These are phyloP conservation scores for Psilocybe tampanensis DNA, from an alignment of 768 basidiomycete species.

Conservation along the genomic window DNA sequence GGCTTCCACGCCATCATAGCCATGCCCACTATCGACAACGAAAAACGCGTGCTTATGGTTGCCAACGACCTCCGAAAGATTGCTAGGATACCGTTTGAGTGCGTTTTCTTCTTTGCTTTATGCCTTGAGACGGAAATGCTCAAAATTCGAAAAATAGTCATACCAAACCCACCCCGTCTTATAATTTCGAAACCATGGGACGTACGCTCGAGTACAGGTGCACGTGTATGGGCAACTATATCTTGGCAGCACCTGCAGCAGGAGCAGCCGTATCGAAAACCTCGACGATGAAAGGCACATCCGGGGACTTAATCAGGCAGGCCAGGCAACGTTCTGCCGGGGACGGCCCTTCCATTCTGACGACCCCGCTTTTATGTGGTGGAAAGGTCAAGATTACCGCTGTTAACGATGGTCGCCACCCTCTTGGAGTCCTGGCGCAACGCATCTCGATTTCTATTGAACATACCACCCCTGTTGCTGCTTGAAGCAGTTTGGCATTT, in stretches of 20 bases:
- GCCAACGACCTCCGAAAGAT: conserved; percentile 31
- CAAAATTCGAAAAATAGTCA: not conserved
- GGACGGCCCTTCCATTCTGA: not conserved
- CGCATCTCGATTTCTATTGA: conserved; percentile 24
- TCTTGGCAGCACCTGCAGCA: not conserved
- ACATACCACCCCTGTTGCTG: conserved; percentile 8
- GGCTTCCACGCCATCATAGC: conserved; percentile 35
- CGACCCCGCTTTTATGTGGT: conserved; percentile 16
- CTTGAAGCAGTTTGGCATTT: not conserved
- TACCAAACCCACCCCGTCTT: not conserved
- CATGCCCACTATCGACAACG: conserved; percentile 21
- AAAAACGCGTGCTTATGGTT: conserved; percentile 24
- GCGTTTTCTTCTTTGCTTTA: conserved; percentile 7
- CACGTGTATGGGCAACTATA: conserved; percentile 12
- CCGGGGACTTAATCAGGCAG: conserved; percentile 14
- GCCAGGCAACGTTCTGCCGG: not conserved
- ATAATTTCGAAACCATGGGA: conserved; percentile 9
- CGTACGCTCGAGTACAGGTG: conserved; percentile 9
- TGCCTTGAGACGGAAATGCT: not conserved
- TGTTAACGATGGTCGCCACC: conserved; percentile 27
- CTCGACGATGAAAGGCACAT: conserved; percentile 7
- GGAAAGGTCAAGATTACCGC: conserved; percentile 25
- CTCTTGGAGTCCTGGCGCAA: conserved; percentile 28
- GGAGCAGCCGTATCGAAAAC: not conserved
- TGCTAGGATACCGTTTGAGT: conserved; percentile 31